Conservation (phyloP, 2,329 filamentous ascomycete genomes). For the Phoma herbarum region DNA sequence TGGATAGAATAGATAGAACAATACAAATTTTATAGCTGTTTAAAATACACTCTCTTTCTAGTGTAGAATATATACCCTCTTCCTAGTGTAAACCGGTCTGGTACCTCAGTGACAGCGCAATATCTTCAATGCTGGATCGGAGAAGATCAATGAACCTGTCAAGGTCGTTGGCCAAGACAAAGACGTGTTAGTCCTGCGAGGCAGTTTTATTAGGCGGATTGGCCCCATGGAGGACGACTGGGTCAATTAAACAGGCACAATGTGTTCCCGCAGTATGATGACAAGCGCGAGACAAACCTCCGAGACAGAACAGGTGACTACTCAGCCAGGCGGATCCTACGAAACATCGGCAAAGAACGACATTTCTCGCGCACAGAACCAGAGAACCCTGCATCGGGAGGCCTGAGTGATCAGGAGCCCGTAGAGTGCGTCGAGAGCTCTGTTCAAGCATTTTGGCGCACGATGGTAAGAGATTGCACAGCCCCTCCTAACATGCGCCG, state of each 20-base stretch:
- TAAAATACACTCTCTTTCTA: too few relatives aligned
- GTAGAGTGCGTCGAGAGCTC: not conserved
- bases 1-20: too few relatives aligned
- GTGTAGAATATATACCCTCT: too few relatives aligned
- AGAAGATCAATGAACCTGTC: not conserved
- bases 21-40: too few relatives aligned
- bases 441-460: constrained; percentile 1
- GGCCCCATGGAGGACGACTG: not conserved
- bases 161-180: not conserved
- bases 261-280: not conserved
- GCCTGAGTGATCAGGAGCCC: too few relatives aligned
- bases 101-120: too few relatives aligned
- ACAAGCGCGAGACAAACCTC: not conserved
- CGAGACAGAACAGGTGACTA: not conserved
- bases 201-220: not conserved
- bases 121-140: not conserved
- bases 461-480: not conserved
- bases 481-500: not conserved
- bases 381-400: too few relatives aligned
- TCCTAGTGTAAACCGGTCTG: too few relatives aligned
- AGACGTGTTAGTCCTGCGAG: not conserved
- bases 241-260: not conserved
- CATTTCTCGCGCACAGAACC: too few relatives aligned
- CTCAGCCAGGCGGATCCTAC: not conserved
- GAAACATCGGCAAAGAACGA: not conserved